These are phyloP conservation scores for Phytophthora citrophthora DNA, from an alignment of 352 stramenopile species.

Conservation along the genomic window DNA sequence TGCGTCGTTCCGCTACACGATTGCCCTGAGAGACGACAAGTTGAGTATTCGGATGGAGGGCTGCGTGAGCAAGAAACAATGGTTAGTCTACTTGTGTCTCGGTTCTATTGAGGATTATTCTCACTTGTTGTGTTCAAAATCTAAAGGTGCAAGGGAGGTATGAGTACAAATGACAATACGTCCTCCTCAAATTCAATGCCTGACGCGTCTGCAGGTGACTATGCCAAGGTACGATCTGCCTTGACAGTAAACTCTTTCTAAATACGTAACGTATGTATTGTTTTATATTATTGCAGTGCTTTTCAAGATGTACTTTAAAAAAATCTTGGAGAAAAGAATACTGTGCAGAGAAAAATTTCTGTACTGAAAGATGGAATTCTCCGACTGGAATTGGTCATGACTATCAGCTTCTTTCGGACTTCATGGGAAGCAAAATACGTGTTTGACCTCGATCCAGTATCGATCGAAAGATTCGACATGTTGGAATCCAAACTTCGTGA, in stretches of 20 bases:
- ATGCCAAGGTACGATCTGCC: constrained; percentile 14
- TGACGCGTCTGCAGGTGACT: constrained; percentile 6
- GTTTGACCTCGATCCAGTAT: constrained; percentile 1
- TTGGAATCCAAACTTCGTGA: constrained; percentile 13
- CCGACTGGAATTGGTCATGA: constrained; percentile 5
- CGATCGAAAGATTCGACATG: constrained; percentile 2
- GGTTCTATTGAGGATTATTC: no score
- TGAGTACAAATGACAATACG: constrained; percentile 7
- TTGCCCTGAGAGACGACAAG: neutral
- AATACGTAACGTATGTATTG: neutral
- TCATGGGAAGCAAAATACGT: constrained; percentile 1
- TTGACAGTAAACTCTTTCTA: neutral
- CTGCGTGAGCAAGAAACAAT: neutral
- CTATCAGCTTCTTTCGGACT: constrained; percentile 9
- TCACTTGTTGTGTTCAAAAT: no score
- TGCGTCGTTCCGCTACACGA: neutral
- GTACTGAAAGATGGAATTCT: neutral
- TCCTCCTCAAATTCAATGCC: constrained; percentile 15
- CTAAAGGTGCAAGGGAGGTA: constrained; percentile 14
- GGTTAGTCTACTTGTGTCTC: neutral
- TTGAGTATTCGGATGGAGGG: neutral
- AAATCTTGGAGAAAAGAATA: neutral
- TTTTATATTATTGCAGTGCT: constrained; percentile 6
- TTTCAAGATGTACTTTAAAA: constrained; percentile 15
- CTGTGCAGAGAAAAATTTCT: constrained; percentile 10